Evolutionary conservation across 2,329 filamentous ascomycete genomes (phyloP).

Genomic region (Fusarium pseudograminearum): DNA sequence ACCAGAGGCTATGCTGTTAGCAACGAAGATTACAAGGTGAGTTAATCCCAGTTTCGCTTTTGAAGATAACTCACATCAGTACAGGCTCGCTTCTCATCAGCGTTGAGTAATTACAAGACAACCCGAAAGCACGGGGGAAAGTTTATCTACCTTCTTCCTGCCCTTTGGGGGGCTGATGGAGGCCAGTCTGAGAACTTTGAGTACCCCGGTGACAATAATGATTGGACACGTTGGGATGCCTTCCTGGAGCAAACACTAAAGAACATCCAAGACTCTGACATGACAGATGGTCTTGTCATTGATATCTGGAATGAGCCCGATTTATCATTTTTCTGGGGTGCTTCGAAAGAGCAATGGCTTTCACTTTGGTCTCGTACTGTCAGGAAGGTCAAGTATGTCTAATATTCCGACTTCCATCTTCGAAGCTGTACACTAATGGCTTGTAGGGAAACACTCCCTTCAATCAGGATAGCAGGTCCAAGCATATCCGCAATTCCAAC

Average conservation of each 20-base stretch:
- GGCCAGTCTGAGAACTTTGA: constrained; percentile 50
- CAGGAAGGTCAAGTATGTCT: constrained; percentile 31
- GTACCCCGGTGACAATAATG: constrained; percentile 62
- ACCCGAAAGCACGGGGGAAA: constrained; percentile 52
- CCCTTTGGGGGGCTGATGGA: constrained; percentile 63
- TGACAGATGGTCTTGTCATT: constrained; percentile 54
- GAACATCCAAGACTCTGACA: constrained; percentile 54
- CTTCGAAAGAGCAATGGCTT: constrained; percentile 34
- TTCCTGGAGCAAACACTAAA: constrained; percentile 56
- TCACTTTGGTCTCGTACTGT: constrained; percentile 32
- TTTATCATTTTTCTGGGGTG: constrained; percentile 38
- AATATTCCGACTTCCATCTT: accelerated
- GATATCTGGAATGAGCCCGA: constrained; percentile 69
- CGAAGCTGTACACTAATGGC: not conserved
- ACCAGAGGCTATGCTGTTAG: constrained; percentile 19
- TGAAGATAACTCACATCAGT: not conserved
- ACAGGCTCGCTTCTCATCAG: constrained; percentile 26
- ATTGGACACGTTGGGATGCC: constrained; percentile 60
- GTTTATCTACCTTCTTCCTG: constrained; percentile 61
- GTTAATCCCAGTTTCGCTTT: accelerated
- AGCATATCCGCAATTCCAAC: constrained; percentile 17
- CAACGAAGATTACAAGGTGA: constrained; percentile 12
- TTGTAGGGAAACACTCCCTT: not conserved
- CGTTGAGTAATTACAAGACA: constrained; percentile 28
- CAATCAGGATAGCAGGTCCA: constrained; percentile 15